Evolutionary conservation across 1,139 yeast species (phyloP).

Genomic region (Candida sp.): DNA sequence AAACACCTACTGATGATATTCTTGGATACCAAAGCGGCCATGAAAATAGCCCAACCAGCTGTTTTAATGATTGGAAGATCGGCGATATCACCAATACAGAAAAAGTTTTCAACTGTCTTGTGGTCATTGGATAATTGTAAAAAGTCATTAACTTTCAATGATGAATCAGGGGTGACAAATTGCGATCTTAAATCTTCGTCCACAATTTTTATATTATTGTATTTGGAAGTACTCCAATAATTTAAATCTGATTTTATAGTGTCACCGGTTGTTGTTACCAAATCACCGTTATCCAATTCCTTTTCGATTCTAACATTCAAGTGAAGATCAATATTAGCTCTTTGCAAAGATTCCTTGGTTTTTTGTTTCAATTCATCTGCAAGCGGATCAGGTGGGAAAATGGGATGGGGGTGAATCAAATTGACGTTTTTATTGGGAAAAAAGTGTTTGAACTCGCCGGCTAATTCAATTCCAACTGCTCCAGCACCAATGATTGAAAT

Average conservation of each 20-base stretch:
- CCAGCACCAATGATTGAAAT: constrained; percentile 47
- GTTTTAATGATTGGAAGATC: constrained; percentile 40
- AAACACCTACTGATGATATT: constrained; percentile 29
- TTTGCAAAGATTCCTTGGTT: constrained; percentile 21
- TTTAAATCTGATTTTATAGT: constrained; percentile 29
- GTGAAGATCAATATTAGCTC: constrained; percentile 16
- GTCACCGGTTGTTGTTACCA: constrained; percentile 25
- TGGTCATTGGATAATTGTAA: constrained; percentile 25
- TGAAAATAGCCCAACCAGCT: constrained; percentile 48
- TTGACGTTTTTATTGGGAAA: constrained; percentile 33
- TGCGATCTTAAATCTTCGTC: constrained; percentile 12
- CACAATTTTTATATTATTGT: constrained; percentile 34
- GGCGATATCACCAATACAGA: constrained; percentile 40
- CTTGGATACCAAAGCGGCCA: constrained; percentile 42
- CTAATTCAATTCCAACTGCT: constrained; percentile 49
- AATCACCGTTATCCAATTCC: constrained; percentile 24
- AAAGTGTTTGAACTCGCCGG: constrained; percentile 40
- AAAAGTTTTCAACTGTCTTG: constrained; percentile 20
- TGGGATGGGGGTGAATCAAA: constrained; percentile 37
- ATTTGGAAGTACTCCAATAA: constrained; percentile 44
- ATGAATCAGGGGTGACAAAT: constrained; percentile 23
- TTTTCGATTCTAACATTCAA: constrained; percentile 23
- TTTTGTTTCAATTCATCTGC: constrained; percentile 26
- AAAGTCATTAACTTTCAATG: constrained; percentile 33
- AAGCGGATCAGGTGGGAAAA: constrained; percentile 41